Evolutionary conservation across 176 grass and related monocot genomes (phyloP).

Genomic region (Puccinellia tenuiflora): DNA sequence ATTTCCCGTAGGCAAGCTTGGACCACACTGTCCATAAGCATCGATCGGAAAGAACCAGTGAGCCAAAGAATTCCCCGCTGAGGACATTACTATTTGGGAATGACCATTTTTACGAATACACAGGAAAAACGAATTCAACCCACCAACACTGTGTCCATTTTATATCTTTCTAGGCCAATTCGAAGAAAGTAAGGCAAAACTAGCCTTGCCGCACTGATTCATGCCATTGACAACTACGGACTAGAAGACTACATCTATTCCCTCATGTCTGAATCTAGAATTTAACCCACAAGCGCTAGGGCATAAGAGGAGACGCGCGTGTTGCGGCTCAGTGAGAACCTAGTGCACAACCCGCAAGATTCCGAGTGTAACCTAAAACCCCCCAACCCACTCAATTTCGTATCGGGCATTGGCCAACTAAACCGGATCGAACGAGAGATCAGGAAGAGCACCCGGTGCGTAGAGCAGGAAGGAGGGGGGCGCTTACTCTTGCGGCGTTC

Average conservation of each 20-base stretch:
- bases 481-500: slow-evolving; percentile 1
- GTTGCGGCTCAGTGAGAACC: not conserved
- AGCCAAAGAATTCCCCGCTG: not conserved
- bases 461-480: not conserved
- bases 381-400: not conserved
- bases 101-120: not conserved
- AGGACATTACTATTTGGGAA: not conserved
- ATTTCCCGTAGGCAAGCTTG: not conserved
- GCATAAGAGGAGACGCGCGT: not conserved
- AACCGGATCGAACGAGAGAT: not conserved
- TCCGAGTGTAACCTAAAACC: not conserved
- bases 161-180: not conserved
- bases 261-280: not conserved
- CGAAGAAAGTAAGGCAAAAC: not conserved
- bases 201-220: not conserved
- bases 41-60: not conserved
- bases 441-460: not conserved
- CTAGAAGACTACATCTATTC: not conserved
- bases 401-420: not conserved
- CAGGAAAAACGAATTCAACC: not conserved
- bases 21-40: not conserved
- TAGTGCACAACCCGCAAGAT: not conserved
- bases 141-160: not conserved
- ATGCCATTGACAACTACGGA: not conserved
- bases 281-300: not conserved